Base-by-base conservation (phyloP, 768 basidiomycete species). In the Hydnomerulius pinastri region DNA sequence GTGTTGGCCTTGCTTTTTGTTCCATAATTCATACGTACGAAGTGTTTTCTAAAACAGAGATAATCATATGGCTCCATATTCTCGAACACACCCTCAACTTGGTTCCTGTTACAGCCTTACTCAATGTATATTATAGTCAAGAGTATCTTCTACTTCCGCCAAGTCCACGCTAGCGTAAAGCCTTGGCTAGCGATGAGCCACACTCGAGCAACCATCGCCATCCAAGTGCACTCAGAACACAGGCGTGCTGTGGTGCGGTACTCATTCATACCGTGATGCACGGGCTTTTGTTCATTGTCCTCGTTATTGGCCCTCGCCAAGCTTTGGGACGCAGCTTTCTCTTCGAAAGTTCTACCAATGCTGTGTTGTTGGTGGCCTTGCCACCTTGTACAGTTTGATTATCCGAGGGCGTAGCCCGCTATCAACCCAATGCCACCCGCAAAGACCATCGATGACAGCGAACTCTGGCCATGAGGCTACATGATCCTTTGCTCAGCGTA, bases 401-500 rank as follows among this genome's bases (percentile, higher is more conserved):
- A 15, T 9, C 30, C 20, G 44, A 24, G 44, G 9, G n/a, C 25
- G 27, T 40, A 24, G 39, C 12, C 13, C 11, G n/a, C 15, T 7
- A 25, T 40, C 39, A 37, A 18, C 20, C 30, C 1, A 23, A 11
- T 28, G 18, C 20, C 10, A 36, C 18, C 15, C 33, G 23, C 40
- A 20, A 18, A 42, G n/a, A n/a, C n/a, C n/a, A n/a, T n/a, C n/a
- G n/a, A 17, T 24, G 37, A 17, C 37, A 48, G 36, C 46, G 29
- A 29, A 21, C 6, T 40, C 23, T 10, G n/a, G 28, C 10, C 45
- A 38, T 38, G n/a, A n/a, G n/a, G n/a, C 15, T 32, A 21, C 9
- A 25, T 23, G n/a, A 29, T 20, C 18, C 29, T 6, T 43, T 20
- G 18, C 28, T 43, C 49, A 24, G 50, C 44, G 43, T 56, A 53